phyloP scores from a whole-genome alignment of 2,329 filamentous ascomycete genomes.

The Colletotrichum agaves region DNA sequence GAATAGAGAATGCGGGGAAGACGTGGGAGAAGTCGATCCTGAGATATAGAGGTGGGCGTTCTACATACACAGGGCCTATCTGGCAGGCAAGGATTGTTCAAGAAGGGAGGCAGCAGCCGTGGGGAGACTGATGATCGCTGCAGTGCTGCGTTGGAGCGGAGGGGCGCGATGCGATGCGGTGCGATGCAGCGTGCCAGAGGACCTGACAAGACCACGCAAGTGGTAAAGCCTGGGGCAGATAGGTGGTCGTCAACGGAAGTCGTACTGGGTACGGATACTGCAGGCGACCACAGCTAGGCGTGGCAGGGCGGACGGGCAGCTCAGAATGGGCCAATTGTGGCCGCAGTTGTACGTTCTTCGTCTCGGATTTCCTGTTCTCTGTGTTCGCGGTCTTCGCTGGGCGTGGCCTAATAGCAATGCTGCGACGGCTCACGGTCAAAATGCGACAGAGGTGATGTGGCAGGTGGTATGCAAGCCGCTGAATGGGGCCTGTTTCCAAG shows the following conservation, averaged over 20 bases:
- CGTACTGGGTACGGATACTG: constrained; percentile 32
- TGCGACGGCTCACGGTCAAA: constrained; percentile 54
- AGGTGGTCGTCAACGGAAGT: constrained; percentile 20
- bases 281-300: constrained; percentile 29
- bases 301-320: constrained; percentile 32
- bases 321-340: constrained; percentile 35
- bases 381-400: constrained; percentile 41
- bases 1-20: constrained; percentile 35
- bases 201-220: constrained; percentile 19
- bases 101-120: constrained; percentile 28
- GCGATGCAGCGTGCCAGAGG: constrained; percentile 28
- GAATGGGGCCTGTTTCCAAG: constrained; percentile 51
- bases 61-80: constrained; percentile 34
- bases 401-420: constrained; percentile 51
- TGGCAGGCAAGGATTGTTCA: constrained; percentile 30
- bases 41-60: constrained; percentile 32
- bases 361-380: constrained; percentile 37
- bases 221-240: constrained; percentile 17
- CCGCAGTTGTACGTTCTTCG: constrained; percentile 28
- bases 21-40: constrained; percentile 33
- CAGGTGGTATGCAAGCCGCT: constrained; percentile 59
- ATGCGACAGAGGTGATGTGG: constrained; percentile 54
- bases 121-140: constrained; percentile 31
- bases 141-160: constrained; percentile 19
- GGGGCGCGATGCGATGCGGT: constrained; percentile 26